phyloP scores from a whole-genome alignment of 176 grass and related monocot species.

The Tillandsia leiboldiana region DNA sequence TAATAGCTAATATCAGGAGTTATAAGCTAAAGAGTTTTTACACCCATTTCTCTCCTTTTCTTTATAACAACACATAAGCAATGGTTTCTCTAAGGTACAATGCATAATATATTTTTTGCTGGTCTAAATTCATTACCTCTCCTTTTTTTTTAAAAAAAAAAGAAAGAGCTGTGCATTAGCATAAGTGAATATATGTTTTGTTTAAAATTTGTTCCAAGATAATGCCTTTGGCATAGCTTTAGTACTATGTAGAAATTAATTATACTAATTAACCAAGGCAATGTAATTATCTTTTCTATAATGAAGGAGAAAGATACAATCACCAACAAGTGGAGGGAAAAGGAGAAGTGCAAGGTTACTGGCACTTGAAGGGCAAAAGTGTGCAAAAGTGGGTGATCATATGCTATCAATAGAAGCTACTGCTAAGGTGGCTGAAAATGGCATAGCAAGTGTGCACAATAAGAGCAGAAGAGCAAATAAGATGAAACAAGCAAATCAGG shows the following conservation, averaged over 20 bases:
- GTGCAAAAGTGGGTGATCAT: constrained; percentile 17
- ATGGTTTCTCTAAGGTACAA: background rate
- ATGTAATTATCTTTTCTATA: background rate
- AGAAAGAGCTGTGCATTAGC: background rate
- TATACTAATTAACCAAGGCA: background rate
- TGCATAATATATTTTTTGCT: background rate
- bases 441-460: constrained; percentile 6
- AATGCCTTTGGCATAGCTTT: no score
- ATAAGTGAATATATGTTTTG: no score
- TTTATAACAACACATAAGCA: background rate
- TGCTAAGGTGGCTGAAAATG: constrained; percentile 29
- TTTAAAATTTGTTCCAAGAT: no score
- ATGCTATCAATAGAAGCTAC: constrained; percentile 23
- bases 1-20: background rate
- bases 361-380: constrained; percentile 51
- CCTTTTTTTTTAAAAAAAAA: constrained; percentile 2
- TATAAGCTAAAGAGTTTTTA: background rate
- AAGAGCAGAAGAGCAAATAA: constrained; percentile 36
- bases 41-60: background rate
- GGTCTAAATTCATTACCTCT: no score
- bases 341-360: constrained; percentile 51
- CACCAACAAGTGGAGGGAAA: constrained; percentile 30
- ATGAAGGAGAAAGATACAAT: constrained; percentile 11
- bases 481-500: constrained; percentile 16
- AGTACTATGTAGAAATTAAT: background rate